Evolutionary conservation across 2,329 filamentous ascomycete genomes (phyloP).

Genomic region (Colletotrichum eleusines): DNA sequence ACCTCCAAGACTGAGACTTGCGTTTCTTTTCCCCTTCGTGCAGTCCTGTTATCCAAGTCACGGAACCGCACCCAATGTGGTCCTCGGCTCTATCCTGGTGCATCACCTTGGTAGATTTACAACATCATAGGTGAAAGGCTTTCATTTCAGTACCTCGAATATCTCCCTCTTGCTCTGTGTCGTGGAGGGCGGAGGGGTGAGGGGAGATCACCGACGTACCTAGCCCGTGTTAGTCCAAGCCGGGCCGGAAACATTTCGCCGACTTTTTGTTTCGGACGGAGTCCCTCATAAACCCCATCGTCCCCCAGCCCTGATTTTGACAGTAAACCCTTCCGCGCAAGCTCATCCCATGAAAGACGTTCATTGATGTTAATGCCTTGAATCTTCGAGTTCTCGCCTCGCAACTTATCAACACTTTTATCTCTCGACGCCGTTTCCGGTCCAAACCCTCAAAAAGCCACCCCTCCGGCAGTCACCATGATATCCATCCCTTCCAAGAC

Average conservation of each 20-base stretch:
- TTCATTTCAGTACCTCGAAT: not conserved
- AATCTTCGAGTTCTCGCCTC: not conserved
- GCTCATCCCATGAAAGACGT: not conserved
- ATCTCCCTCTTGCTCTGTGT: not conserved
- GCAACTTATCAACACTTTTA: not conserved
- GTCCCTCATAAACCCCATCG: not conserved
- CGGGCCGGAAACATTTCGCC: conserved; percentile 36
- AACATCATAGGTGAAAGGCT: not conserved
- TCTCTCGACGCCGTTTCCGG: not conserved
- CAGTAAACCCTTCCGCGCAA: not conserved
- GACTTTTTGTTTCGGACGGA: conserved; percentile 16
- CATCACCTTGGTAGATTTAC: not conserved
- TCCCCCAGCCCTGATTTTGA: not conserved
- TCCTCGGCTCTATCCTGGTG: too few species aligned
- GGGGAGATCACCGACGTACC: not conserved
- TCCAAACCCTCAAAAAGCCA: not conserved
- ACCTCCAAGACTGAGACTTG: not conserved
- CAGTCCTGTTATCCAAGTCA: not conserved
- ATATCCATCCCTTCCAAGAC: conserved; percentile 13
- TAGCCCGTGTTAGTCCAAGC: conserved; percentile 1
- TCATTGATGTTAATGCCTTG: too few species aligned
- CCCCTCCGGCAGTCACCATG: not conserved
- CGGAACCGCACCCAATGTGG: too few species aligned
- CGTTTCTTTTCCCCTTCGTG: not conserved
- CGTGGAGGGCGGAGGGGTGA: not conserved